These are phyloP conservation scores for Terana coerulea DNA, from an alignment of 768 basidiomycete species.

Conservation along the genomic window DNA sequence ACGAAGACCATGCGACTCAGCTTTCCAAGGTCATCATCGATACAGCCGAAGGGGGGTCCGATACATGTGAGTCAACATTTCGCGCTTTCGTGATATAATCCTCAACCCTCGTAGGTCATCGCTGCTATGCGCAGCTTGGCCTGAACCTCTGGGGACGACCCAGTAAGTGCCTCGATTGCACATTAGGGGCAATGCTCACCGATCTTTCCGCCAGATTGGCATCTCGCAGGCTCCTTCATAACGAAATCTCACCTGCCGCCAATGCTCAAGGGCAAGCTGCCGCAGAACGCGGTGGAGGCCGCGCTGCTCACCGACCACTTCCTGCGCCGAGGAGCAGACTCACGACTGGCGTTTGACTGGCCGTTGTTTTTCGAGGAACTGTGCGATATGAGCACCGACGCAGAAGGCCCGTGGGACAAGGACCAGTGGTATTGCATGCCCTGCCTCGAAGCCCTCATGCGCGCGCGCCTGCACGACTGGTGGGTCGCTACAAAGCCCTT, in stretches of 20 bases:
- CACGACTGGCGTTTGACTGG: constrained; percentile 8
- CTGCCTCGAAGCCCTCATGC: constrained; percentile 18
- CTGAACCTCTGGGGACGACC: constrained; percentile 21
- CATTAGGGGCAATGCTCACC: no score
- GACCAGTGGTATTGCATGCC: constrained; percentile 25
- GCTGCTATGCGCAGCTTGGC: constrained; percentile 15
- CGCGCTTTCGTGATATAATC: background rate
- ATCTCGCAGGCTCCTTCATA: constrained; percentile 10
- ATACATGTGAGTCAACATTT: constrained; percentile 21
- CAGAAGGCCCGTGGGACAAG: constrained; percentile 17
- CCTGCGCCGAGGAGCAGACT: constrained; percentile 1
- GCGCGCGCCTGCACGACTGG: constrained; percentile 19
- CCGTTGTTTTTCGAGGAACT: constrained; percentile 1
- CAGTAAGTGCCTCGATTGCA: constrained; percentile 29
- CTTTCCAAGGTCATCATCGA: constrained; percentile 18
- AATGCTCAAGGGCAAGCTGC: constrained; percentile 12
- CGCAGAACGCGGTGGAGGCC: constrained; percentile 11
- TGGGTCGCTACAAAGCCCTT: constrained; percentile 13
- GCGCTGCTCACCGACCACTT: background rate
- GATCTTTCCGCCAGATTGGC: no score
- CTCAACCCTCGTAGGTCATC: constrained; percentile 11
- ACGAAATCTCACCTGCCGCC: background rate
- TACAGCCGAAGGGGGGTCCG: constrained; percentile 13
- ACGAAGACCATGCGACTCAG: background rate
- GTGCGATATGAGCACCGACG: constrained; percentile 2